A percentile compares a stretch with the other conserved stretches of the same genome.
phyloP scores from a whole-genome alignment of 148 eudicot species.

The Salicornia ramosissima region DNA sequence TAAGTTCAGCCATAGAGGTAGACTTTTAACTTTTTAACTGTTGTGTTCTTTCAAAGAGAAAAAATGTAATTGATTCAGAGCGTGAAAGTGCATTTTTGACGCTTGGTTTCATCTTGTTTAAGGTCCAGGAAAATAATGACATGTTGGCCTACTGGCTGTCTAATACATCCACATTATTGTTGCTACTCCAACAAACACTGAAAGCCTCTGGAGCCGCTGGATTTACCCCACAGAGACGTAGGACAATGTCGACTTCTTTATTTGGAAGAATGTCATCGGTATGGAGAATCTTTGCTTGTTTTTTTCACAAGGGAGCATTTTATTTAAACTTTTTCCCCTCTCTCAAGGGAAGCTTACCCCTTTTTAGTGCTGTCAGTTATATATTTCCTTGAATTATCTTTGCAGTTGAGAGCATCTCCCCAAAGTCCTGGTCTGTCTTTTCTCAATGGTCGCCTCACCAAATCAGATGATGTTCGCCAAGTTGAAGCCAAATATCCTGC shows the following conservation, averaged over 20 bases:
- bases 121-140: constrained; percentile 86
- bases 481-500: constrained; percentile 99
- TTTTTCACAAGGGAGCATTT: background rate
- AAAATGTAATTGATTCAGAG: background rate
- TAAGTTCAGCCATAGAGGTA: constrained; percentile 88
- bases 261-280: constrained; percentile 98
- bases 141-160: constrained; percentile 86
- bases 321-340: background rate
- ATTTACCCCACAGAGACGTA: constrained; percentile 82
- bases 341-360: background rate
- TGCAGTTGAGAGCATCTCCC: constrained; percentile 79
- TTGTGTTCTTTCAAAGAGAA: background rate
- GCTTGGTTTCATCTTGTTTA: constrained; percentile 24
- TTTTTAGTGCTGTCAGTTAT: background rate
- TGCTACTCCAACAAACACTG: constrained; percentile 95
- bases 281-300: constrained; percentile 19
- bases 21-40: background rate
- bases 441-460: constrained; percentile 69
- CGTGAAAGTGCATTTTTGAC: constrained; percentile 12
- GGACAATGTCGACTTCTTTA: constrained; percentile 80
- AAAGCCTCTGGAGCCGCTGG: constrained; percentile 94
- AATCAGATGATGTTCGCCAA: constrained; percentile 75
- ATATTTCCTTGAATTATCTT: background rate
- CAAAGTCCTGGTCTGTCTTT: constrained; percentile 80
- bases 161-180: constrained; percentile 77